Conservation (phyloP, 257 asterid genomes). For the Nicotiana noctiflora region DNA sequence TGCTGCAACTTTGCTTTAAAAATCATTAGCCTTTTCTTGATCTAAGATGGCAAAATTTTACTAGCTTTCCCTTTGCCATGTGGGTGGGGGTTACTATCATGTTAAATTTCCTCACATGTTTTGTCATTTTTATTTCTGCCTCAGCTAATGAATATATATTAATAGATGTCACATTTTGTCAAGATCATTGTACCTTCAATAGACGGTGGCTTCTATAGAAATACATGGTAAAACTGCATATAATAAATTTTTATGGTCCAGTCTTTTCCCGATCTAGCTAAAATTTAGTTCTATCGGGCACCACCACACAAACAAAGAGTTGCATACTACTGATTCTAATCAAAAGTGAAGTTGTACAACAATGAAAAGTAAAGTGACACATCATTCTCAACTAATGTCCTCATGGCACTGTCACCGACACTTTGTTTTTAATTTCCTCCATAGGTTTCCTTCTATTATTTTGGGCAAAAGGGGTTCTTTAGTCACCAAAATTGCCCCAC, state of each 20-base stretch:
- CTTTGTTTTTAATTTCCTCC: not conserved
- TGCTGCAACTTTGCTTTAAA: not conserved
- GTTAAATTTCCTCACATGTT: constrained; percentile 1
- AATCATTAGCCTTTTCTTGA: not conserved
- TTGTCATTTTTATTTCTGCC: not conserved
- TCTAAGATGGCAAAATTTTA: not conserved
- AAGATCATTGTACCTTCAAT: not conserved
- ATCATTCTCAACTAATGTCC: not conserved
- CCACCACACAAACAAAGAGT: not conserved
- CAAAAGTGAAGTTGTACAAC: not conserved
- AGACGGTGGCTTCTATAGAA: no score
- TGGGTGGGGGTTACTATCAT: constrained; percentile 1
- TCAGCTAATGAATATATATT: not conserved
- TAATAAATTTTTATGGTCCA: no score
- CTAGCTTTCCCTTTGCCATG: not conserved
- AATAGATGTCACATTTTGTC: not conserved
- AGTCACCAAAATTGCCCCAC: not conserved
- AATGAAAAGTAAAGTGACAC: not conserved
- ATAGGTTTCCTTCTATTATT: not conserved
- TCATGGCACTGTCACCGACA: constrained; percentile 3
- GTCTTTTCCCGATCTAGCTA: no score
- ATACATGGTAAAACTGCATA: no score
- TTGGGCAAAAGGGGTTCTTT: not conserved
- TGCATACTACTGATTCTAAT: not conserved
- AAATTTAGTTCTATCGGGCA: no score